phyloP scores from a whole-genome alignment of 2,329 filamentous ascomycete genomes.

The Fusarium sp. region DNA sequence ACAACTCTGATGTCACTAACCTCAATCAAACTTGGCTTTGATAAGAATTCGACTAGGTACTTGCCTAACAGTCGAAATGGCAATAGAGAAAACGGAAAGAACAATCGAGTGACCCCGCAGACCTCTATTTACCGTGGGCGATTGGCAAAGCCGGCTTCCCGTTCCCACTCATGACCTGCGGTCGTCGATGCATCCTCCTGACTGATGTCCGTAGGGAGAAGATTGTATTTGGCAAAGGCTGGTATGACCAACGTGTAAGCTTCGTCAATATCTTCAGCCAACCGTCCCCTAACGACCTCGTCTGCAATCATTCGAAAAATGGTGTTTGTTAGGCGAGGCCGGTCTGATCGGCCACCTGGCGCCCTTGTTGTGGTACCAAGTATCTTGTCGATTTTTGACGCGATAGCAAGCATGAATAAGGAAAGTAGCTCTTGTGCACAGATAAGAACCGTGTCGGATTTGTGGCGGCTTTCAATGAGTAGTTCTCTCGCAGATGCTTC shows the following conservation, averaged over 20 bases:
- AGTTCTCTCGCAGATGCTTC: background rate
- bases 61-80: too few species aligned
- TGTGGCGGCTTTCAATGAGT: background rate
- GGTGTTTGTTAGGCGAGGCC: background rate
- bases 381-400: background rate
- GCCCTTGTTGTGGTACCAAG: background rate
- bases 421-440: constrained; percentile 1
- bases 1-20: background rate
- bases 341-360: too few species aligned
- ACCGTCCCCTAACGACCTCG: background rate
- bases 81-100: too few species aligned
- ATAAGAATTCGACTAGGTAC: too few species aligned
- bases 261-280: background rate
- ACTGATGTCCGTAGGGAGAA: background rate
- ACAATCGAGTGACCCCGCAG: too few species aligned
- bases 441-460: background rate
- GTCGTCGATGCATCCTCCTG: too few species aligned
- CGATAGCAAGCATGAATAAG: background rate
- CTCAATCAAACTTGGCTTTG: too few species aligned
- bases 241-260: background rate
- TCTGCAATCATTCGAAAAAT: background rate
- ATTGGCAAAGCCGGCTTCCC: too few species aligned
- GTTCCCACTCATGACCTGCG: too few species aligned
- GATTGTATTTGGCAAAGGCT: background rate
- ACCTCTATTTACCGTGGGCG: too few species aligned